These are phyloP conservation scores for Crithidia mellificae DNA, from an alignment of 208 protist species.

Conservation along the genomic window DNA sequence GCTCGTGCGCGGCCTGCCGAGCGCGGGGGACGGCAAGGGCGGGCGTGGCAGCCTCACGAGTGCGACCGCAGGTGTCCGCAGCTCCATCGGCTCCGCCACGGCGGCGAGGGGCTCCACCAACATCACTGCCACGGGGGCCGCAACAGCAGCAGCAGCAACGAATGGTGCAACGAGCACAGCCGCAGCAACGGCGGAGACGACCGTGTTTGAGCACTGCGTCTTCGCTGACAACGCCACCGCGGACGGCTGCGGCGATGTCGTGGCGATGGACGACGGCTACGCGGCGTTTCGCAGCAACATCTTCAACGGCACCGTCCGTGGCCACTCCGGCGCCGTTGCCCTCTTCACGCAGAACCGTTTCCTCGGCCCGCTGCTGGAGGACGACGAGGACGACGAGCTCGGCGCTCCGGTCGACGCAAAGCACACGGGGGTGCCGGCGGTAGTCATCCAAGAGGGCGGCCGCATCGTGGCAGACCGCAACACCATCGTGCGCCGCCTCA, in stretches of 20 bases:
- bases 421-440: slow-evolving; percentile 11
- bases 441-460: slow-evolving; percentile 58
- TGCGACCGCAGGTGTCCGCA: neutral
- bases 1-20: slow-evolving; percentile 45
- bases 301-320: slow-evolving; percentile 76
- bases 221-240: slow-evolving; percentile 57
- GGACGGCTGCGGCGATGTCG: slow-evolving; percentile 56
- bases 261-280: slow-evolving; percentile 52
- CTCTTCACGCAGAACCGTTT: slow-evolving; percentile 70
- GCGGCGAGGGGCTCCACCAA: no score
- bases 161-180: neutral
- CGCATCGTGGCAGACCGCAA: slow-evolving; percentile 48
- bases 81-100: neutral
- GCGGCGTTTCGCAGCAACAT: slow-evolving; percentile 62
- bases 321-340: slow-evolving; percentile 36
- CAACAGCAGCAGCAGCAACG: neutral
- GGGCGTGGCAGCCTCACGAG: neutral
- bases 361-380: slow-evolving; percentile 1
- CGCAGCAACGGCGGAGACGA: slow-evolving; percentile 18
- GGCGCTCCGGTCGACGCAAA: neutral
- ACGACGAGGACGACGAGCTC: neutral
- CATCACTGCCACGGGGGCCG: no score
- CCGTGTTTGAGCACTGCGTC: slow-evolving; percentile 57
- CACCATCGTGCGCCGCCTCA: slow-evolving; percentile 45
- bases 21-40: neutral